phyloP scores from a whole-genome alignment of 2,329 filamentous ascomycete species.

The Berkeleyomyces basicola region DNA sequence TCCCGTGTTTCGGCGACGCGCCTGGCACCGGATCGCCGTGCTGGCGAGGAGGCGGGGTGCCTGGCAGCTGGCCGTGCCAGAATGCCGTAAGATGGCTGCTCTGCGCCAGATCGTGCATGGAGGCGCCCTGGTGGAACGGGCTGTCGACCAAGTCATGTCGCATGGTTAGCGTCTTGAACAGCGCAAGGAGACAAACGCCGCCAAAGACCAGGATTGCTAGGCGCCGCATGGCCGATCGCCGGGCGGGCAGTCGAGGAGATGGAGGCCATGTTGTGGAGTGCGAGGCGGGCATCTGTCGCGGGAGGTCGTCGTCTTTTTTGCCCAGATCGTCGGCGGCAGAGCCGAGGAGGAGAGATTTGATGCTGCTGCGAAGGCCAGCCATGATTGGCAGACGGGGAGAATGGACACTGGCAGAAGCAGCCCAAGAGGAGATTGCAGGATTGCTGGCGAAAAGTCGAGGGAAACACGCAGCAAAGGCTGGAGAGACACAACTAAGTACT shows the following conservation, averaged over 20 bases:
- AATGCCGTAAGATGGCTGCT: not conserved
- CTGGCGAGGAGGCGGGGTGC: not conserved
- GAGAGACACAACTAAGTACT: not conserved
- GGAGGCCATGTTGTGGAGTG: constrained; percentile 20
- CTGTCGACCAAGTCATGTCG: constrained; percentile 6
- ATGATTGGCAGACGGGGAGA: not conserved
- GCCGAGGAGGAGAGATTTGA: constrained; percentile 25
- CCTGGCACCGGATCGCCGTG: constrained; percentile 9
- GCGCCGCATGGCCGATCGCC: constrained; percentile 36
- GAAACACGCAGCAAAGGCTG: too few species aligned
- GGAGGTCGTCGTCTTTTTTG: constrained; percentile 44
- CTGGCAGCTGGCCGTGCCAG: constrained; percentile 6
- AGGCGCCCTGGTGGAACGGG: constrained; percentile 10
- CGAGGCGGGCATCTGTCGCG: constrained; percentile 17
- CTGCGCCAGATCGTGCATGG: not conserved
- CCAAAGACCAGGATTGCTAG: constrained; percentile 31
- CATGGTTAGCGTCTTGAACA: not conserved
- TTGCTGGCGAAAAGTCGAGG: not conserved
- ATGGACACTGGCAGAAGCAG: not conserved
- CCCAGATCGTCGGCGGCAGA: constrained; percentile 37
- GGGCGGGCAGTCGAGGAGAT: constrained; percentile 22
- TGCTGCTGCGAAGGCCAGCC: constrained; percentile 4
- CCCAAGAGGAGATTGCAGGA: not conserved
- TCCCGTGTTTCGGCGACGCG: not conserved
- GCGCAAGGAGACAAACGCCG: not conserved